Base-by-base conservation (phyloP, 805 yeast genomes). In the Lipomyces orientalis region DNA sequence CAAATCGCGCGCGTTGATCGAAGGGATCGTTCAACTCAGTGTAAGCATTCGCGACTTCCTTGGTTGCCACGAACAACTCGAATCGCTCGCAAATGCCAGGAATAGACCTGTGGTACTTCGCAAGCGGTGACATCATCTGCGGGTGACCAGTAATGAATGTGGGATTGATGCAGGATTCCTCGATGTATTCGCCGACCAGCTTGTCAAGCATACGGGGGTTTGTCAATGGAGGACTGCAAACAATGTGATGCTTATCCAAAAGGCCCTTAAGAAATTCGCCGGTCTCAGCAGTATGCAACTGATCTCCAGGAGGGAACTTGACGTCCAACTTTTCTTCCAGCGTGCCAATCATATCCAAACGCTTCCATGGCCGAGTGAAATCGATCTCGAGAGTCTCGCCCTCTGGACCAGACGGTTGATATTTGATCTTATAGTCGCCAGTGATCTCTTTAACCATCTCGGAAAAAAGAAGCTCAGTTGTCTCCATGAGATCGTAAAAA, bases 101-200 rank as follows among this genome's bases (percentile, higher is more conserved):
- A 71, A 86, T 85, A 69, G 88, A 85, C 82, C 99, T 89, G 79
- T 94, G 91, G 83, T 91, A 91, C 85, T 94, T 94, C 79, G 99
- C 99, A 81, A 94, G 86, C 73, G 99, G 99, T 66, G 98, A 94
- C 99, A 94, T 94, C 96, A 94, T 92, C 84, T 94, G 98, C 68
- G 99, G 99, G 81, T 94, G 99, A 75, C 99, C 99, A 77, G 92
- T 93, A 81, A 94, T 91, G 81, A 94, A 94, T 58, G 98, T 95
- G 75, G 99, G 99, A 85, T 91, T 95, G 81, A 94, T 90, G 79
- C 96, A 91, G 62, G 87, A 84, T 77, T 93, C 98, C 84, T 94
- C 99, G 54, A 81, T 74, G 80, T 90, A 87, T 80, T 92, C 98
- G 78, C 99, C 98, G 75, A 94, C 97, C 72, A 94, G 88, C 85